phyloP scores from a whole-genome alignment of 208 protist genomes.

The Acanthamoeba royreba region DNA sequence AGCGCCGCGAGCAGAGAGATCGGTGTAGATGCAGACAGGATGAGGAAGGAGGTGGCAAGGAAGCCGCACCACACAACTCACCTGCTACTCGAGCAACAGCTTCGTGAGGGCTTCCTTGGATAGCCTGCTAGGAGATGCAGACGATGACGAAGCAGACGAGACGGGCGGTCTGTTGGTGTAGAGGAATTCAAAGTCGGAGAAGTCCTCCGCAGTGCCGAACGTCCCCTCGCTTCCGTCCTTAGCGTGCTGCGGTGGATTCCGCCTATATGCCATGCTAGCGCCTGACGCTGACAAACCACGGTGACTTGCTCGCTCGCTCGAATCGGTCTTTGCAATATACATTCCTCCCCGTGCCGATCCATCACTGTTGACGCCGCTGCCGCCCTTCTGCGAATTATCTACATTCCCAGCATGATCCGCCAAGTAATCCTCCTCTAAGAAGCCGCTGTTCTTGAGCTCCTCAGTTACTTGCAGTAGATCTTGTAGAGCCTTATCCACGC shows the following conservation, averaged over 20 bases:
- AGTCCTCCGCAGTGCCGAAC: not conserved
- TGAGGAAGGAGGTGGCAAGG: too few species aligned
- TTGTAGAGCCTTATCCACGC: not conserved
- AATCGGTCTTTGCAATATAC: not conserved
- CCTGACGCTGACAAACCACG: too few species aligned
- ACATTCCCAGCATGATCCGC: not conserved
- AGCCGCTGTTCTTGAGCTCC: not conserved
- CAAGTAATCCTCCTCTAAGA: not conserved
- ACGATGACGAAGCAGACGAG: not conserved
- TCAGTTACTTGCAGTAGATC: not conserved
- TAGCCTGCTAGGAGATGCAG: not conserved
- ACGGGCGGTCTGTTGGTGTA: not conserved
- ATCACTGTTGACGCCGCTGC: not conserved
- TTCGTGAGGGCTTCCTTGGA: not conserved
- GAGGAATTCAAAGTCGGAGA: not conserved
- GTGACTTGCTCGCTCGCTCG: not conserved
- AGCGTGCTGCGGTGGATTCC: not conserved
- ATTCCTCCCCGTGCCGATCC: not conserved
- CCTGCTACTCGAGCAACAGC: not conserved
- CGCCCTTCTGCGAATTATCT: not conserved
- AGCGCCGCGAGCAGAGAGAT: too few species aligned
- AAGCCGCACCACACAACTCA: too few species aligned
- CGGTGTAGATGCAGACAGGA: too few species aligned
- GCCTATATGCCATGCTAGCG: not conserved
- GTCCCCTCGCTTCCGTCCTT: not conserved